Evolutionary conservation across 441 rosid genomes (phyloP), one percentile per base, ranked within the genome.

Genomic region (Croton laevigatus): DNA sequence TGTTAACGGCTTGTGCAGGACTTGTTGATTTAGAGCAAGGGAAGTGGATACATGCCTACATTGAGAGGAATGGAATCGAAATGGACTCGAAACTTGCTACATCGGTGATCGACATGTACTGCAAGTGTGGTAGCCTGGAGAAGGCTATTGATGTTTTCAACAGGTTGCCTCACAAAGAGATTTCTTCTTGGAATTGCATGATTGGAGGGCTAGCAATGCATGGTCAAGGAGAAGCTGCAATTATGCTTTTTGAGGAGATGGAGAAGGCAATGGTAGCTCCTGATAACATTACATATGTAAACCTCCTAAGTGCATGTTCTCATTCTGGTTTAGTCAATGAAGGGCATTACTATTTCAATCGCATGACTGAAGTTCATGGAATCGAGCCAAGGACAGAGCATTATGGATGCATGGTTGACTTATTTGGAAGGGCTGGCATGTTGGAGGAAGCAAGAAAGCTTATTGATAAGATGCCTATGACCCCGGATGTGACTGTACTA

Each of bases 91-190:
- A 73, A 27, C 80, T 84, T 44, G 63, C 75, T 23, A 81, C 81
- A n/a, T 69, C 83, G 14, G 67, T 82, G 45, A 75, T 82, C 60
- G 83, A 73, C 69, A 76, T 84, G 86, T 85, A 82, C 13, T 75
- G 74, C 57, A 85, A 75, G 68, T 82, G 83, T 23, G 87, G 89
- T 54, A 71, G 75, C 62, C 55, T 58, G 59, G 65, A 68, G 20
- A 80, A 75, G 20, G 79, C 78, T 27, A 40, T 74, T 38, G 57
- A 66, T 40, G 68, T 82, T 54, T 68, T 77, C 32, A 69, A 59
- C 42, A 59, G 32, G 10, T 58, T 59, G 19, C 46, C 44, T 44
- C 32, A 23, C 16, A 80, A 79, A 46, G 68, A 63, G 0, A 60
- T 74, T 69, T 78, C 81, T 49, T 72, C 83, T 9, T 81, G 84